Conservation (phyloP, 2,329 filamentous ascomycete species). For the Pyricularia pennisetigena region DNA sequence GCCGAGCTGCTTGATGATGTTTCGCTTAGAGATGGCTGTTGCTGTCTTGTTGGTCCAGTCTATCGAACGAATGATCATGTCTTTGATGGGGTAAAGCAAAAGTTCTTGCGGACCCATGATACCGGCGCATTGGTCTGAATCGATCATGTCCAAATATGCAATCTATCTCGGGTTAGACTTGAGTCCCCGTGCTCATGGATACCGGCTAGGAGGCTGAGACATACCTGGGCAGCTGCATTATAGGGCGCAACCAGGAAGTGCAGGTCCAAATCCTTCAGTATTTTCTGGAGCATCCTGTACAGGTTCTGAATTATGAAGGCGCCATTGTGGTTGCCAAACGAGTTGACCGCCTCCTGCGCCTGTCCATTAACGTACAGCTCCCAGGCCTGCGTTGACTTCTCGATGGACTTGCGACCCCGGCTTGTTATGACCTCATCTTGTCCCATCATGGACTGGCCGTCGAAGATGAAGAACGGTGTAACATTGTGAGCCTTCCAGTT, state of each 20-base stretch:
- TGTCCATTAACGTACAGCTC: constrained; percentile 72
- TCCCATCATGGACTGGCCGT: constrained; percentile 71
- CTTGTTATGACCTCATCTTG: constrained; percentile 61
- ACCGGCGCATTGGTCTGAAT: constrained; percentile 60
- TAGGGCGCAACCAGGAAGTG: constrained; percentile 79
- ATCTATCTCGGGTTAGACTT: constrained; percentile 38
- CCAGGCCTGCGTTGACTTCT: constrained; percentile 75
- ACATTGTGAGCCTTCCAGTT: constrained; percentile 61
- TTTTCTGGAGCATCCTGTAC: constrained; percentile 65
- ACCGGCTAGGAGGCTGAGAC: constrained; percentile 12
- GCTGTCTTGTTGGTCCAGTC: constrained; percentile 63
- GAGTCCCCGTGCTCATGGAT: background rate
- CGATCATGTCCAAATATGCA: constrained; percentile 63
- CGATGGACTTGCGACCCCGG: constrained; percentile 54
- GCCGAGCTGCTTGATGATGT: constrained; percentile 59
- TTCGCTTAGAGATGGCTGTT: constrained; percentile 51
- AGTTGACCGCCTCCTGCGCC: constrained; percentile 69
- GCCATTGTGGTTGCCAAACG: constrained; percentile 76
- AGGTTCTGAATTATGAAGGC: constrained; percentile 63
- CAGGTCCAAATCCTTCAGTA: constrained; percentile 58
- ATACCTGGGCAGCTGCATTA: constrained; percentile 77
- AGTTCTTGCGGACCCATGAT: constrained; percentile 79
- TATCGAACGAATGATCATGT: constrained; percentile 56
- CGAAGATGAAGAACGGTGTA: constrained; percentile 82
- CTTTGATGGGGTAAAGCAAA: constrained; percentile 75